phyloP scores from a whole-genome alignment of 768 basidiomycete genomes.

The Crucibulum laeve region DNA sequence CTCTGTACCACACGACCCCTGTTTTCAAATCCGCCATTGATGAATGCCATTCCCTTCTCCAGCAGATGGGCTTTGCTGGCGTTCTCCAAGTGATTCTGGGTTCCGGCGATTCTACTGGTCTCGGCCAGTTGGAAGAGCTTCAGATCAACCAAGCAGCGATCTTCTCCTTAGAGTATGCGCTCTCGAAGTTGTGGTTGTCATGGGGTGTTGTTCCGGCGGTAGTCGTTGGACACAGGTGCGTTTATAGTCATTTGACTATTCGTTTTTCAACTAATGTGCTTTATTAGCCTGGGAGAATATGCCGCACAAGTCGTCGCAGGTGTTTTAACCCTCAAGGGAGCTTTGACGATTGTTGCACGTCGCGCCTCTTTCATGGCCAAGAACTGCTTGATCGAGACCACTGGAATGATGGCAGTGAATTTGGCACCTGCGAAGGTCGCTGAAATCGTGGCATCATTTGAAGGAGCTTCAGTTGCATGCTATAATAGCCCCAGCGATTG shows the following conservation, averaged over 20 bases:
- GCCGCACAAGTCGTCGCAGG: slow-evolving; percentile 63
- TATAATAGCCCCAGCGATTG: slow-evolving; percentile 55
- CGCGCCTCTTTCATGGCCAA: slow-evolving; percentile 54
- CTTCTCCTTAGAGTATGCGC: slow-evolving; percentile 59
- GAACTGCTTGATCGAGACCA: slow-evolving; percentile 36
- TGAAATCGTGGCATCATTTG: no score
- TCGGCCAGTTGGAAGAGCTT: slow-evolving; percentile 19
- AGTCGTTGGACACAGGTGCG: slow-evolving; percentile 71
- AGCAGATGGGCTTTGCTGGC: slow-evolving; percentile 44
- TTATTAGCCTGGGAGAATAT: slow-evolving; percentile 69
- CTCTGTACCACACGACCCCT: slow-evolving; percentile 45
- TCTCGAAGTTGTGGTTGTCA: slow-evolving; percentile 60
- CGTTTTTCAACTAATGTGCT: slow-evolving; percentile 2
- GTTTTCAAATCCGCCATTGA: slow-evolving; percentile 51
- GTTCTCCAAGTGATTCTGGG: slow-evolving; percentile 40
- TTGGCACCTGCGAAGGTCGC: slow-evolving; percentile 30
- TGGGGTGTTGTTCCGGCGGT: slow-evolving; percentile 62
- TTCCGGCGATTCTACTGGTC: slow-evolving; percentile 5
- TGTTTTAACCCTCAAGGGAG: slow-evolving; percentile 54
- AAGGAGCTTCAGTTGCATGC: slow-evolving; percentile 49
- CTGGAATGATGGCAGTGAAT: slow-evolving; percentile 59
- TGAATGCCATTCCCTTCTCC: slow-evolving; percentile 50
- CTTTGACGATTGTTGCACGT: slow-evolving; percentile 51
- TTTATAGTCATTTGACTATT: slow-evolving; percentile 1
- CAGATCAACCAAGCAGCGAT: slow-evolving; percentile 50